Evolutionary conservation across 1,284 basidiomycete genomes (phyloP).

Genomic region (Cryptococcus sp.): DNA sequence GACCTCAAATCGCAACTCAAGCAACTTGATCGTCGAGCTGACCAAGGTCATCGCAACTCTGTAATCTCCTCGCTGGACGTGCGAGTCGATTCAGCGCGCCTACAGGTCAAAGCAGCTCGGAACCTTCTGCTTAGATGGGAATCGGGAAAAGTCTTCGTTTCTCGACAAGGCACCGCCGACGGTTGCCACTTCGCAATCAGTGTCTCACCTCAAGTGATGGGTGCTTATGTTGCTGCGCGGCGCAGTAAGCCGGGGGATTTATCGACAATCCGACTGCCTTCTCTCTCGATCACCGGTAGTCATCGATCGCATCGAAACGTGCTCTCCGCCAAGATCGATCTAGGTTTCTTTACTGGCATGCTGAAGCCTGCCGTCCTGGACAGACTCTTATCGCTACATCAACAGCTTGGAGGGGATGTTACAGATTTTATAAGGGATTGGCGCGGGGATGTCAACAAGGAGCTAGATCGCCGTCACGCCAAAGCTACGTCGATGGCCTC

Average conservation of each 20-base stretch:
- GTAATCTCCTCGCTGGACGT: slow-evolving; percentile 28
- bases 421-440: slow-evolving; percentile 30
- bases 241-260: slow-evolving; percentile 30
- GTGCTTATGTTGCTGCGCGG: slow-evolving; percentile 37
- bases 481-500: slow-evolving; percentile 11
- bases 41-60: neutral
- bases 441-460: slow-evolving; percentile 10
- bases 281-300: slow-evolving; percentile 24
- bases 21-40: neutral
- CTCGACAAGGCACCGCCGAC: slow-evolving; percentile 17
- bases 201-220: slow-evolving; percentile 39
- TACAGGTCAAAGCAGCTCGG: slow-evolving; percentile 41
- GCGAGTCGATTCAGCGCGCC: slow-evolving; percentile 19
- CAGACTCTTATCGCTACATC: slow-evolving; percentile 45
- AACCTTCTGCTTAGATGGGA: slow-evolving; percentile 48
- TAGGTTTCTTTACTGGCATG: slow-evolving; percentile 49
- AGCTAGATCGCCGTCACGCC: slow-evolving; percentile 7
- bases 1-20: neutral
- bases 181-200: slow-evolving; percentile 35
- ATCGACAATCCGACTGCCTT: slow-evolving; percentile 31
- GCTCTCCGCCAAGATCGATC: slow-evolving; percentile 28
- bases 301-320: slow-evolving; percentile 7
- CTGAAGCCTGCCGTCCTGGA: slow-evolving; percentile 50
- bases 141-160: slow-evolving; percentile 32
- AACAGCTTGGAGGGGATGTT: slow-evolving; percentile 42